Base-by-base conservation (phyloP, 2,329 filamentous ascomycete species). In the Alternaria atra region DNA sequence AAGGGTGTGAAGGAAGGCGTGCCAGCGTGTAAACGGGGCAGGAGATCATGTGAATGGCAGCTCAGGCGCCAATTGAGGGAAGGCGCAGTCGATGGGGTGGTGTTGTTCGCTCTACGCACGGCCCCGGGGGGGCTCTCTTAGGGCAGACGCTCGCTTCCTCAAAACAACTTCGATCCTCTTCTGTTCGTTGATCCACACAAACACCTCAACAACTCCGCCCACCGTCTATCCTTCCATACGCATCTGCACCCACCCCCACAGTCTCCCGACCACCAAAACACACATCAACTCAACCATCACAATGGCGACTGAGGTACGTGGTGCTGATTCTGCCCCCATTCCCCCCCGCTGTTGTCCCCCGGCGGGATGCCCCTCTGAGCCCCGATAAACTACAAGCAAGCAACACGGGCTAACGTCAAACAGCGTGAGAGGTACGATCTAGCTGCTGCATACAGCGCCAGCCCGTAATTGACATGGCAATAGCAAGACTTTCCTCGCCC, bases 401-500 rank as follows among this genome's bases (percentile, higher is more conserved):
- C 52, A 70, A 72, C 71, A 71, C 64, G 65, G 73, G 75, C 78
- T 80, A 74, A 80, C 76, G 43, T 60, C 46, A 42, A 69, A 64
- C 74, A 84, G 82, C 82, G 82, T 75, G 82, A 84, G 76, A 84
- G 81, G 82, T 84, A 83, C 68, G 66, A 55, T 51, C 50, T 50
- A 46, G 58, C 58, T 59, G 63, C 69, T 61, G 64, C 55, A 67
- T 47, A 58, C 53, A 46, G 51, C 55, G 52, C 43, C 37, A 53
- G 55, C 30, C 48, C 29, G 46, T 58, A 64, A 74, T 74, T 79
- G 71, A 79, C 76, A 48, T 56, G 17, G 48, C 52, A 58, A 67
- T 71, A 79, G 77, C 76, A 98, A 98, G 91, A 98, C 95, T 81
- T 98, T 98, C 89, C 93, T 98, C 83, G 95, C 95, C 84, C 91